Percentiles rank a stretch among this genome's conserved stretches.
phyloP scores from a whole-genome alignment of 1,284 basidiomycete genomes.

The Ganoderma sp. region DNA sequence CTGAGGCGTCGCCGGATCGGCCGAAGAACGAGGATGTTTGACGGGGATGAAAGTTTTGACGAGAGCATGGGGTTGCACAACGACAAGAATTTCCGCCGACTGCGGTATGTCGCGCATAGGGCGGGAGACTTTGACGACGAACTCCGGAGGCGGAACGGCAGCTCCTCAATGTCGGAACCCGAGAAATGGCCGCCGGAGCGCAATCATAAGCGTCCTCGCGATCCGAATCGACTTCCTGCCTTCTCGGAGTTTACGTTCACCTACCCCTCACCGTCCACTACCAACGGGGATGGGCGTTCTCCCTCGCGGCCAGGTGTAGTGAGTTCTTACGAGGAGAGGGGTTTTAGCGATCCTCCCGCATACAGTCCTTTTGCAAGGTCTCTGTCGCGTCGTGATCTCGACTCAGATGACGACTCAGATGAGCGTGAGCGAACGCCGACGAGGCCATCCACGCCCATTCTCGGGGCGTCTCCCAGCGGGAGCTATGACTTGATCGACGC shows the following conservation, averaged over 20 bases:
- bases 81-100: constrained; percentile 15
- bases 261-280: constrained; percentile 8
- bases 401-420: constrained; percentile 19
- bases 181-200: constrained; percentile 17
- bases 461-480: constrained; percentile 9
- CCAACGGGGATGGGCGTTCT: constrained; percentile 5
- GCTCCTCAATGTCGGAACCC: background rate
- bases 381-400: constrained; percentile 3
- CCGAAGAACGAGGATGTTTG: constrained; percentile 8
- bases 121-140: constrained; percentile 12
- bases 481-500: background rate
- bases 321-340: constrained; percentile 4
- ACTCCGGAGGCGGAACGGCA: background rate
- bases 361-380: constrained; percentile 15
- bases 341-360: constrained; percentile 10
- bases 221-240: constrained; percentile 15
- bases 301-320: background rate
- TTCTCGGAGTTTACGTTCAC: constrained; percentile 29
- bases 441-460: constrained; percentile 12
- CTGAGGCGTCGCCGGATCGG: constrained; percentile 12
- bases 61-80: constrained; percentile 5
- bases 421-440: constrained; percentile 25
- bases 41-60: constrained; percentile 18
- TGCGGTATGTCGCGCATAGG: constrained; percentile 19
- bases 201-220: background rate